Base-by-base conservation (phyloP, 2,329 filamentous ascomycete species). In the Xylariaceae sp. region DNA sequence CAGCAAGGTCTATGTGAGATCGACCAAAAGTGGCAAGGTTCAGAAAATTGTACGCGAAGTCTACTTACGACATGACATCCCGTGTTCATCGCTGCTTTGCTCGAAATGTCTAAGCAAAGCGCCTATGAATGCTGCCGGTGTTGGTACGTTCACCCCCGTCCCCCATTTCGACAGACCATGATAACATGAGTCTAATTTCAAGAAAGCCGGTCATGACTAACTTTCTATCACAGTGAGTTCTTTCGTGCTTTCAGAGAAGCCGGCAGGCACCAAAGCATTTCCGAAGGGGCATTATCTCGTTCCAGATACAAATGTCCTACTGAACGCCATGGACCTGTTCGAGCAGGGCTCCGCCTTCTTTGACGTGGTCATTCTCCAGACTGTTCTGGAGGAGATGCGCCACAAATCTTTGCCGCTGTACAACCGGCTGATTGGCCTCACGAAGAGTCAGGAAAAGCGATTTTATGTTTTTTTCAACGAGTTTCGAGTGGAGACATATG, bases 381-480 rank as follows among this genome's bases (percentile, higher is more conserved):
- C 92, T 1, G 94, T 99, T 4, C 83, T 99, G 11, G 94, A 99
- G 72, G 94, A 99, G 74, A 81, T 99, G 57, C 89, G 91, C 68
- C 96, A 96, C 70, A 84, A 91, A 64, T 97, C 92, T 9, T 73
- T 97, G 58, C 94, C 94, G 42, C 82, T 99, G 39, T 99, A 97
- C 75, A 96, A 96, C 71, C 88, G 94, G 40, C 77, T 99, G 48
- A 84, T 97, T 62, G 85, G 88, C 27, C 77, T 99, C 60, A 95
- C 91, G 40, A 95, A 92, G 73, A 96, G 92, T 67, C 91, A 96
- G 65, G 91, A 95, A 62, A 99, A 99, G 77, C 85, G 92, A 52
- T 97, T 96, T 70, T 96, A 97, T 68, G 89, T 99, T 50, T 99
- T 99, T 71, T 97, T 97, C 81, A 99, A 99, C 71, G 94, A 99